Base-by-base conservation (phyloP, 257 asterid genomes). In the Anisodus acutangulus region DNA sequence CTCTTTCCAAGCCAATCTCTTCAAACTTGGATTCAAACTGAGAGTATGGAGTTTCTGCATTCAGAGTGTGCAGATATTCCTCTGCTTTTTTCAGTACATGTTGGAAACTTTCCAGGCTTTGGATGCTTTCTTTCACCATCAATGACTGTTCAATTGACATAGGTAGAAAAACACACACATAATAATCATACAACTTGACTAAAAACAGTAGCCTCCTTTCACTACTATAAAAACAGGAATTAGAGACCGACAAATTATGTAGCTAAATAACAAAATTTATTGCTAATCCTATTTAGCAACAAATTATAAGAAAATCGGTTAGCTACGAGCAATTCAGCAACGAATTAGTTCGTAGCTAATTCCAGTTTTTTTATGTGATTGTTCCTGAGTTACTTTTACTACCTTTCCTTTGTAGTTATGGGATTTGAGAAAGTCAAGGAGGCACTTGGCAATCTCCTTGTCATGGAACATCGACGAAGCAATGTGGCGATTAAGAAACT, bases 401-500 rank as follows among this genome's bases (percentile, higher is more conserved):
- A 84, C 89, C 87, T 84, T 67, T 58, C 90, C 87, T 45, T 89
- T 84, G 41, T 87, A 87, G 58, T 83, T 80, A 58, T 85, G 88
- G n/a, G 58, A 9, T 53, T 86, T 78, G 76, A 87, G 89, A 57
- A 89, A 87, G 67, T 89, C 88, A 49, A 87, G 87, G 39, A 87
- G 67, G 7, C 54, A 86, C 8, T 80, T 78, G 71, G 64, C 31
- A 47, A 80, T 87, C 69, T 84, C 90, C 39, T 76, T 59, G 53
- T 84, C 85, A 39, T 72, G 81, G 81, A 87, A 85, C 90, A 87
- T 69, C 47, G 79, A 79, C 68, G 90, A 83, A 19, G 90, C 81
- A 62, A 85, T 83, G 81, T 69, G 88, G 47, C 90, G 84, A 81
- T 85, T 89, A 59, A 89, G 85, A 69, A 89, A 89, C 60, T 87